Evolutionary conservation across 1,284 basidiomycete species (phyloP).

Genomic region (Mrakiaceae sp.): DNA sequence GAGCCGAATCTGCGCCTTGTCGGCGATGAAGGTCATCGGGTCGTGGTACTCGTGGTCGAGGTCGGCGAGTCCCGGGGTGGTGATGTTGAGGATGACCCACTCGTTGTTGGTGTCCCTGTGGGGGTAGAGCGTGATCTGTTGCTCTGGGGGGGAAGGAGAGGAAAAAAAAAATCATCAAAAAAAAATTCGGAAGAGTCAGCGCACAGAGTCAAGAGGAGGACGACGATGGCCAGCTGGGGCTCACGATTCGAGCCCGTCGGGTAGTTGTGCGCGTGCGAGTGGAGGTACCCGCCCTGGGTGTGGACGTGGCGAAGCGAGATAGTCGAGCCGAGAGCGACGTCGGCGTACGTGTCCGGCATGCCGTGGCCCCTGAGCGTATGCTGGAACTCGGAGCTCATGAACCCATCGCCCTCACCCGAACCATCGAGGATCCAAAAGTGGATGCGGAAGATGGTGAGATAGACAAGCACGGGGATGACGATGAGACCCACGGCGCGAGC

Average conservation of each 20-base stretch:
- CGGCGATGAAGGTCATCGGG: slow-evolving; percentile 53
- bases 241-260: slow-evolving; percentile 73
- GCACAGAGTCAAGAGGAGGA: not conserved
- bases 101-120: slow-evolving; percentile 87
- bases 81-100: slow-evolving; percentile 67
- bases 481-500: slow-evolving; percentile 86
- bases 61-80: slow-evolving; percentile 33
- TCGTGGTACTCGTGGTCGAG: slow-evolving; percentile 46
- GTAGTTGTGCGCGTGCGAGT: slow-evolving; percentile 85
- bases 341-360: slow-evolving; percentile 86
- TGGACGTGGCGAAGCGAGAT: slow-evolving; percentile 81
- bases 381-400: slow-evolving; percentile 98
- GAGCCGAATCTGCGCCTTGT: slow-evolving; percentile 67
- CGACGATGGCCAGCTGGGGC: slow-evolving; percentile 25
- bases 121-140: slow-evolving; percentile 96
- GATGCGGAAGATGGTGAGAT: slow-evolving; percentile 90
- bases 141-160: slow-evolving; percentile 47
- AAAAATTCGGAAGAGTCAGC: not conserved
- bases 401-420: slow-evolving; percentile 92
- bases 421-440: slow-evolving; percentile 82
- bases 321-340: slow-evolving; percentile 74
- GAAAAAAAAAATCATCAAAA: not conserved
- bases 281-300: slow-evolving; percentile 94
- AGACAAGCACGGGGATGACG: slow-evolving; percentile 69
- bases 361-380: slow-evolving; percentile 83